Percentiles rank a stretch among this genome's conserved stretches.
Conservation (phyloP, 352 stramenopile genomes). For the Phytophthora cryptogea region DNA sequence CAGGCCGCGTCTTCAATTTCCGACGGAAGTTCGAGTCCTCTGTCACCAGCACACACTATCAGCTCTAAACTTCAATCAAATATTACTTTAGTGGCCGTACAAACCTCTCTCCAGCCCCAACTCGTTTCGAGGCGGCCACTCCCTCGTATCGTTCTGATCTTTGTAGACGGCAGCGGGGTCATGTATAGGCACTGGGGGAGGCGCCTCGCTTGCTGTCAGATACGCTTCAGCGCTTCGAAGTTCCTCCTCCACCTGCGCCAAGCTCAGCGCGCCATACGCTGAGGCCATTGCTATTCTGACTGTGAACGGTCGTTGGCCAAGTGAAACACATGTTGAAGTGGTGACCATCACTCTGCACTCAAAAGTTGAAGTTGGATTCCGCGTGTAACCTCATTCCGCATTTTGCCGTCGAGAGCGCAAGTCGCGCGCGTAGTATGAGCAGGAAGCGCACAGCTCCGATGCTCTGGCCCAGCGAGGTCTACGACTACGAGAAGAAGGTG, state of each 20-base stretch:
- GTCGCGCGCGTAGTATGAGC: conserved; percentile 9
- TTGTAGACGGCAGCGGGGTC: neutral
- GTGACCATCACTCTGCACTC: conserved; percentile 54
- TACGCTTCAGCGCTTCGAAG: conserved; percentile 67
- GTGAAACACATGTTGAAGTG: conserved; percentile 48
- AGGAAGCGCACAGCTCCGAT: neutral
- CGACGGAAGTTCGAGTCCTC: conserved; percentile 29
- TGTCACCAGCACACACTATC: conserved; percentile 2
- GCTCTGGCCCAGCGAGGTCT: conserved; percentile 47
- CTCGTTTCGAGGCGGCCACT: conserved; percentile 14
- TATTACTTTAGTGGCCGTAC: neutral
- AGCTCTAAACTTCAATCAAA: neutral
- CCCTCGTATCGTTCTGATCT: neutral
- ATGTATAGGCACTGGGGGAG: neutral
- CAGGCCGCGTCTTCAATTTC: conserved; percentile 37
- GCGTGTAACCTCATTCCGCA: conserved; percentile 30
- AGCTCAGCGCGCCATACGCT: conserved; percentile 33
- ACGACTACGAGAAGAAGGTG: conserved; percentile 47
- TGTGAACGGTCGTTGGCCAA: conserved; percentile 23
- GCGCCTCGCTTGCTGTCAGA: conserved; percentile 29
- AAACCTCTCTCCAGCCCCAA: conserved; percentile 5
- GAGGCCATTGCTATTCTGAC: conserved; percentile 20
- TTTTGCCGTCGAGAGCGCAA: conserved; percentile 14
- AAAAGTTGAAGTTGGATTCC: conserved; percentile 37
- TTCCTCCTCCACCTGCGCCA: conserved; percentile 72